Base-by-base conservation (phyloP, 2,329 filamentous ascomycete species). In the Penicillium sp. region DNA sequence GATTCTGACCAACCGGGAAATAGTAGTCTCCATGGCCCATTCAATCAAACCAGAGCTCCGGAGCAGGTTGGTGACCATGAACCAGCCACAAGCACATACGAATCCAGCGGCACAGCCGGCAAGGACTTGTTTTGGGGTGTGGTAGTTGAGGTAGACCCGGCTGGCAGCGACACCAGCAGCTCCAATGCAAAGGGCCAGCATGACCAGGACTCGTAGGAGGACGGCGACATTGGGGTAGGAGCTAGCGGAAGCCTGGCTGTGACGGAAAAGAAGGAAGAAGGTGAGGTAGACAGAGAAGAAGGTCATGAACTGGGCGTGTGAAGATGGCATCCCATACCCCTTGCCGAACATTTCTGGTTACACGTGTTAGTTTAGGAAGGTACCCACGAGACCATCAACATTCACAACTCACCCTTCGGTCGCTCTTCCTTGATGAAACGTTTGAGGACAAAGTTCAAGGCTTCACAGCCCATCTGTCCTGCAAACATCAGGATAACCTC, bases 301-400 rank as follows among this genome's bases (percentile, higher is more conserved):
- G 54, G 89, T 84, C 59, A 93, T 89, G 72, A 97, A 99, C 78
- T 99, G 94, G 9, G 94, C 89, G 76, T 99, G 94, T 37, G 92
- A 97, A 8, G 85, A 87, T 11, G 94, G 94, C 95, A 99, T 99
- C 66, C 94, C 95, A 71, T 99, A 99, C 61, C 94, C 94, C 74
- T 96, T 96, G 54, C 91, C 85, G 69, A 92, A 86, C 79, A 87
- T 85, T 74, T 84, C 84, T 86, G 39, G 35, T 37, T 43, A 32
- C 52, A 55, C 24, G 52, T 43, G n/a, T 29, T 11, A 44, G 38
- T 57, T 29, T 51, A 35, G 35, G 26, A 20, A 22, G 24, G 29
- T 20, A 14, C 31, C 9, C 38, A 35, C n/a, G 40, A n/a, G 35
- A 31, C n/a, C 26, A 40, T 32, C 34, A 8, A 32, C 6, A 20